phyloP scores from a whole-genome alignment of 176 grass and related monocot species.

The Themeda triandra region DNA sequence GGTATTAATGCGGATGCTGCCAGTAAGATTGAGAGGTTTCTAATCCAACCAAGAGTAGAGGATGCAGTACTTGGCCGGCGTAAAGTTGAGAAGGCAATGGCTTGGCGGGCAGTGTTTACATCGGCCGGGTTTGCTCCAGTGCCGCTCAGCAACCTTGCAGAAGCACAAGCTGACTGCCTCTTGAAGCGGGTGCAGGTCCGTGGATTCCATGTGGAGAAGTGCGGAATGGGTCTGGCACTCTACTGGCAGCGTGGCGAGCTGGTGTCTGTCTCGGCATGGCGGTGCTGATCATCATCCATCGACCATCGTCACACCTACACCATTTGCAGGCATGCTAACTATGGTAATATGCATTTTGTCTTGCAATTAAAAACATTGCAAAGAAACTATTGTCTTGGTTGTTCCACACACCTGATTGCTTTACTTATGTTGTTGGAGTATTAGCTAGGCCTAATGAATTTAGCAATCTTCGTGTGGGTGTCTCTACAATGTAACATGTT shows the following conservation, averaged over 20 bases:
- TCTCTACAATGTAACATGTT: slow-evolving; percentile 21
- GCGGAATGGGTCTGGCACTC: slow-evolving; percentile 48
- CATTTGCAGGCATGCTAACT: slow-evolving; percentile 39
- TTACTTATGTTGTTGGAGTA: neutral
- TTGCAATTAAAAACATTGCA: slow-evolving; percentile 23
- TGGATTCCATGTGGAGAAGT: slow-evolving; percentile 65
- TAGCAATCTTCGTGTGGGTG: slow-evolving; percentile 19
- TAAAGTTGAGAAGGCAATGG: slow-evolving; percentile 31
- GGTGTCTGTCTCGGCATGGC: slow-evolving; percentile 75
- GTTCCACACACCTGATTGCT: slow-evolving; percentile 21
- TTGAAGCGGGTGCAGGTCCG: slow-evolving; percentile 61
- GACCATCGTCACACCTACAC: neutral
- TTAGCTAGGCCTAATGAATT: slow-evolving; percentile 15
- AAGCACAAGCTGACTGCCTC: slow-evolving; percentile 64
- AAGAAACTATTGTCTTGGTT: slow-evolving; percentile 23
- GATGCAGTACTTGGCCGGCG: slow-evolving; percentile 43
- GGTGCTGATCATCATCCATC: slow-evolving; percentile 49
- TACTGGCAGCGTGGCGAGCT: slow-evolving; percentile 77
- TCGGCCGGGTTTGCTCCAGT: slow-evolving; percentile 42
- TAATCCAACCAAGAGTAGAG: slow-evolving; percentile 56
- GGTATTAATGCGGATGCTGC: slow-evolving; percentile 34
- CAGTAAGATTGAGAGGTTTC: slow-evolving; percentile 53
- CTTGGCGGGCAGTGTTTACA: slow-evolving; percentile 47
- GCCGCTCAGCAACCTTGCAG: slow-evolving; percentile 57
- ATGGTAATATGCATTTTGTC: slow-evolving; percentile 25